Percentiles rank a stretch among this genome's conserved stretches.
Conservation (phyloP, 805 yeast species). For the Candida cerambycidarum region DNA sequence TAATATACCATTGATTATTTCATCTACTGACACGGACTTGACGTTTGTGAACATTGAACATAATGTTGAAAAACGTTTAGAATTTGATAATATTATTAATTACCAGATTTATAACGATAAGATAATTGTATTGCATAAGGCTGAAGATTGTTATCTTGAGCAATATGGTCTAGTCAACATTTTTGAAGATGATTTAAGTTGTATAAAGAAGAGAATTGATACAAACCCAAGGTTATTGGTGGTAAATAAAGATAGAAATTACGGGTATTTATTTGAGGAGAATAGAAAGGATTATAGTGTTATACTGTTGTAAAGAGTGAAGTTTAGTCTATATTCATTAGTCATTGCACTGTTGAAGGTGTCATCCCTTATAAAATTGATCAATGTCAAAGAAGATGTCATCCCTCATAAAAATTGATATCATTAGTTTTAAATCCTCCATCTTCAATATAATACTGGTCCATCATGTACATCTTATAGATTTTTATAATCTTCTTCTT, state of each 20-base stretch:
- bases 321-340: too few relatives aligned
- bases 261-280: slow-evolving; percentile 43
- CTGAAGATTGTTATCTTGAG: background rate
- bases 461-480: slow-evolving; percentile 26
- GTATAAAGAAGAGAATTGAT: background rate
- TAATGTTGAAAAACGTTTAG: background rate
- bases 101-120: slow-evolving; percentile 3
- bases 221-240: slow-evolving; percentile 21
- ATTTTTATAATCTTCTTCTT: slow-evolving; percentile 28
- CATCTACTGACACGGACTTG: background rate
- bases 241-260: slow-evolving; percentile 24
- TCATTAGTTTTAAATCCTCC: slow-evolving; percentile 21
- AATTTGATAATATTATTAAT: slow-evolving; percentile 1
- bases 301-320: slow-evolving; percentile 15
- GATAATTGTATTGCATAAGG: slow-evolving; percentile 2
- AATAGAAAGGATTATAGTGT: slow-evolving; percentile 40
- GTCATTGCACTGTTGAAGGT: too few relatives aligned
- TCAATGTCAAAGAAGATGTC: too few relatives aligned
- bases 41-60: background rate
- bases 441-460: slow-evolving; percentile 26
- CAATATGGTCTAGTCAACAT: background rate
- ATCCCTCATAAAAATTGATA: slow-evolving; percentile 15
- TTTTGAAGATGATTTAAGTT: background rate
- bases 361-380: slow-evolving; percentile 10
- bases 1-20: background rate